These are phyloP conservation scores for Colletotrichum destructivum DNA, from an alignment of 2,329 filamentous ascomycete genomes.

Conservation along the genomic window DNA sequence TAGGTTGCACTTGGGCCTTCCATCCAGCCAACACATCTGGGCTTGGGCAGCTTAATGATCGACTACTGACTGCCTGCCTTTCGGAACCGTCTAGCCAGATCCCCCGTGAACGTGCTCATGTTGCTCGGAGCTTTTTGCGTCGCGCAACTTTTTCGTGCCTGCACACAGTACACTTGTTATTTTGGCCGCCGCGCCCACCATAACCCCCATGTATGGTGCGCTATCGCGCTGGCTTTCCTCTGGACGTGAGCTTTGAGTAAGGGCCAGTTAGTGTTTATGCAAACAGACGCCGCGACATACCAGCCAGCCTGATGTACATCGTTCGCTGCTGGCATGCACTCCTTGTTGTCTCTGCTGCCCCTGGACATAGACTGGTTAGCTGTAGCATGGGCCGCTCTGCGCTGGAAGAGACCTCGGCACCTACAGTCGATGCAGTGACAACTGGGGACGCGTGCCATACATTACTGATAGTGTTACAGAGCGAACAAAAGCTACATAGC, in stretches of 20 bases:
- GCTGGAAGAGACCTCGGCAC: slow-evolving; percentile 31
- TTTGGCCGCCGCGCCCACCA: slow-evolving; percentile 16
- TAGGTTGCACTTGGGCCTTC: slow-evolving; percentile 7
- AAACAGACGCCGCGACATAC: slow-evolving; percentile 14
- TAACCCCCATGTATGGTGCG: slow-evolving; percentile 12
- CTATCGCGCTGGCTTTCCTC: slow-evolving; percentile 28
- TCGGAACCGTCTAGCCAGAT: slow-evolving; percentile 16
- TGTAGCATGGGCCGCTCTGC: slow-evolving; percentile 33
- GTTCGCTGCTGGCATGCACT: slow-evolving; percentile 14
- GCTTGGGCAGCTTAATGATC: slow-evolving; percentile 21
- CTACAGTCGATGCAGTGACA: slow-evolving; percentile 31
- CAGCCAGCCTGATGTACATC: background rate
- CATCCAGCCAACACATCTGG: background rate
- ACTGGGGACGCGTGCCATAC: slow-evolving; percentile 5
- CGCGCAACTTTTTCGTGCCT: slow-evolving; percentile 14
- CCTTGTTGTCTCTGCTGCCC: slow-evolving; percentile 9
- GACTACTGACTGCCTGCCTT: slow-evolving; percentile 6
- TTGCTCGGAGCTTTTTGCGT: slow-evolving; percentile 22
- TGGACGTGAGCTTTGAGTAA: slow-evolving; percentile 12
- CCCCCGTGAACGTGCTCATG: slow-evolving; percentile 29
- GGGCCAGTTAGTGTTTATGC: background rate
- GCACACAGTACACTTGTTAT: slow-evolving; percentile 14
- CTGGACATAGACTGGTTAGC: slow-evolving; percentile 31
- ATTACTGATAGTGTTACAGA: slow-evolving; percentile 16
- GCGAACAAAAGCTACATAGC: slow-evolving; percentile 12